Base-by-base conservation (phyloP, 768 basidiomycete species). In the Russula earlei region DNA sequence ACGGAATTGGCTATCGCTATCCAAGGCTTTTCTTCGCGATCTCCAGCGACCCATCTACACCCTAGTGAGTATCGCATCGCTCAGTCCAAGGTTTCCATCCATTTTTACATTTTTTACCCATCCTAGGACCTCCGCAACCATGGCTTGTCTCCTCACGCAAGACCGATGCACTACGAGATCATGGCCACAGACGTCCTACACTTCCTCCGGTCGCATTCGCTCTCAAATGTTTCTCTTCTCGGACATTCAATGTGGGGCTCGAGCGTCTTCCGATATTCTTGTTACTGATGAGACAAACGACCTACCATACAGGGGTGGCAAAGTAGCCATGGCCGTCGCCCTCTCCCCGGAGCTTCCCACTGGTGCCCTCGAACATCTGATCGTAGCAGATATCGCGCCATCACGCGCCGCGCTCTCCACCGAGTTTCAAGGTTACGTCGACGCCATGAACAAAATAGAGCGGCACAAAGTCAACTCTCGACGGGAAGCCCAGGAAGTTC, bases 71-170 rank as follows among this genome's bases (percentile, higher is more conserved):
- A n/a, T 43, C 40, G 4, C 29, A 4, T 56, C 12, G 22, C 10
- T 14, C 20, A 3, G 7, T 40, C 31, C 14, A 12, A 6, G 17
- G 25, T 40, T 14, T 33, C 7, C 14, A 31, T 7, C 15, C 43
- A n/a, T n/a, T 42, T 48, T 22, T 19, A 19, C 7, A 5, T n/a
- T 19, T 24, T 12, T n/a, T 8, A 46, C 34, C 27, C 5, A 17
- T 9, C 25, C 5, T 60, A 89, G 87, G 88, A 96, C 68, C 74
- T 95, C 22, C 76, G 93, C n/a, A 96, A 95, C 64, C 92, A 94
- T 62, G 93, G 93, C 1, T 67, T 76, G 17, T 92, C 91, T 0
- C 90, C 87, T 0, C 91, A 91, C 66, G 75, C 72, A 17, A 71
- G 70, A 11, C 83, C 85, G 0, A 87, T 88, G 78, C 82, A 78